A percentile compares a stretch with the other conserved stretches of the same genome.
phyloP scores from a whole-genome alignment of 176 grass and related monocot genomes.

The Thalia dealbata region DNA sequence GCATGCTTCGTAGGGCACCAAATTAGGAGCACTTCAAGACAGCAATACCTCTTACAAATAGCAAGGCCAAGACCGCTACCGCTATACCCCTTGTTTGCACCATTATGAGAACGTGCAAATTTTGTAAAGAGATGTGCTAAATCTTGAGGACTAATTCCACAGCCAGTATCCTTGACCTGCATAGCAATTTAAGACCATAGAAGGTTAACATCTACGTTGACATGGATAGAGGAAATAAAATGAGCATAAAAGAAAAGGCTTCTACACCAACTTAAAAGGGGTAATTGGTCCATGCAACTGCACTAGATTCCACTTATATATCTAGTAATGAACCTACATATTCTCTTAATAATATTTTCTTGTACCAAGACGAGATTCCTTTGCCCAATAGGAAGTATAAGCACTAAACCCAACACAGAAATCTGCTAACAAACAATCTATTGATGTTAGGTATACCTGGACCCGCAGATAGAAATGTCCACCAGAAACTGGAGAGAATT shows the following conservation, averaged over 20 bases:
- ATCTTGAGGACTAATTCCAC: constrained; percentile 85
- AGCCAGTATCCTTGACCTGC: constrained; percentile 88
- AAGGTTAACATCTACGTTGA: neutral
- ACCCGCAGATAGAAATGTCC: constrained; percentile 81
- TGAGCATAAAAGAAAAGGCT: neutral
- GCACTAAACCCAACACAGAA: neutral
- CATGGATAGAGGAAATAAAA: neutral
- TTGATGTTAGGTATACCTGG: constrained; percentile 48
- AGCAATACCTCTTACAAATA: constrained; percentile 43
- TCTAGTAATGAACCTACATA: too few relatives aligned
- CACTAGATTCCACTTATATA: too few relatives aligned
- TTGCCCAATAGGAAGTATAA: neutral
- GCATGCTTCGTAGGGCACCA: neutral
- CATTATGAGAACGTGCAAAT: constrained; percentile 58
- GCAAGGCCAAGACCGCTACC: constrained; percentile 48
- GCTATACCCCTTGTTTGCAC: constrained; percentile 42
- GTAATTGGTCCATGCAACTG: too few relatives aligned
- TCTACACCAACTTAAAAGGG: neutral
- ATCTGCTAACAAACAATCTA: neutral
- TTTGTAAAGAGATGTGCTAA: constrained; percentile 82
- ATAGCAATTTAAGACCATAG: constrained; percentile 1
- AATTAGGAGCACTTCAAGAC: neutral
- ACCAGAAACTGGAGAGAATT: constrained; percentile 54
- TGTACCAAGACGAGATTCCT: neutral
- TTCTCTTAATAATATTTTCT: neutral